A percentile compares a stretch with the other conserved stretches of the same genome.
These are phyloP conservation scores for Ophiostoma quercus DNA, from an alignment of 2,329 filamentous ascomycete genomes.

Conservation along the genomic window DNA sequence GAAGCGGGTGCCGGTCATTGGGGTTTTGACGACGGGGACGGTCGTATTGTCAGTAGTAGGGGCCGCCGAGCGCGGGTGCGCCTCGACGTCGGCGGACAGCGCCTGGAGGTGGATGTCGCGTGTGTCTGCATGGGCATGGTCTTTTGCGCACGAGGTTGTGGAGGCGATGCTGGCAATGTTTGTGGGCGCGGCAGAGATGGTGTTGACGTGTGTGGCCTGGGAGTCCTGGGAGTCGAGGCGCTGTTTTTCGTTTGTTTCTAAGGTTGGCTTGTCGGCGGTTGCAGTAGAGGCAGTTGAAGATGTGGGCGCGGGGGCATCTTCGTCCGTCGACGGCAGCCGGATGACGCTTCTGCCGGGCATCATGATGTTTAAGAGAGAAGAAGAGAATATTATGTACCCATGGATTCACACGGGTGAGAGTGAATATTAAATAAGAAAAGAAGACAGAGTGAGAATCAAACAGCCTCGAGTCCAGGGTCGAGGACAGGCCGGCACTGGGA, in stretches of 20 bases:
- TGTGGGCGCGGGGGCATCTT: slow-evolving; percentile 6
- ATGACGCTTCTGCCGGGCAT: slow-evolving; percentile 16
- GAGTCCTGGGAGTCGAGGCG: not conserved
- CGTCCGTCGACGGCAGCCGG: slow-evolving; percentile 19
- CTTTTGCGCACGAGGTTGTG: not conserved
- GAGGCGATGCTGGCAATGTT: not conserved
- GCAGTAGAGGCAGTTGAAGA: slow-evolving; percentile 19
- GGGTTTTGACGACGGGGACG: not conserved
- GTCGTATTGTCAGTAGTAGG: not conserved
- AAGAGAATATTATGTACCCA: not conserved
- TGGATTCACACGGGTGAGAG: too few species aligned
- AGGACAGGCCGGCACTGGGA: not conserved
- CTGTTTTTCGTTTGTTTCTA: not conserved
- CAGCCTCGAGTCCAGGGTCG: slow-evolving; percentile 12
- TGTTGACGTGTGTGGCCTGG: not conserved
- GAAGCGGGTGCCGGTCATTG: slow-evolving; percentile 25
- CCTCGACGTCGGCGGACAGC: not conserved
- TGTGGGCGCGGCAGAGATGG: not conserved
- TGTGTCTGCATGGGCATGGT: slow-evolving; percentile 1
- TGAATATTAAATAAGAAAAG: too few species aligned
- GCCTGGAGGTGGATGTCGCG: not conserved
- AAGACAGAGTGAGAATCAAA: not conserved
- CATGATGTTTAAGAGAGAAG: not conserved
- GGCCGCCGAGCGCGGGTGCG: not conserved
- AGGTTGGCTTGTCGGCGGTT: not conserved